Percentiles rank a stretch among this genome's conserved stretches.
phyloP scores from a whole-genome alignment of 1,284 basidiomycete genomes.

The Cryptococcus jaspeensis region DNA sequence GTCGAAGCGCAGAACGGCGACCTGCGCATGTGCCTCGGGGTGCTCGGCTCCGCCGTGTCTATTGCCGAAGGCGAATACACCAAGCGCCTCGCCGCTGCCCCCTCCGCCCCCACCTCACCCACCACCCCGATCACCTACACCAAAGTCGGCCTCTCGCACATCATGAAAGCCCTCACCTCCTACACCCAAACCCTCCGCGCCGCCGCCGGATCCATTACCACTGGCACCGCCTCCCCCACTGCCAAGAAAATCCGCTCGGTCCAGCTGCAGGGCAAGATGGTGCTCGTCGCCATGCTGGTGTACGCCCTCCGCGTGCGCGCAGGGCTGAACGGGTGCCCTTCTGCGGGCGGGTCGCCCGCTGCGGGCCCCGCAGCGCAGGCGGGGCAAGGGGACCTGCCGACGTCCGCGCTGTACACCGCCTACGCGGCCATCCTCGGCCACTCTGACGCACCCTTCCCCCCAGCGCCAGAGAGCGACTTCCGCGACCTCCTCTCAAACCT shows the following conservation, averaged over 20 bases:
- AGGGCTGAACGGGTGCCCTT: slow-evolving; percentile 31
- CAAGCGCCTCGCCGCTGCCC: slow-evolving; percentile 26
- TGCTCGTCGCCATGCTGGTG: slow-evolving; percentile 42
- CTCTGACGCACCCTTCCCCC: slow-evolving; percentile 36
- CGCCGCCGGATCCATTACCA: slow-evolving; percentile 32
- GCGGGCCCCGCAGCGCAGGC: slow-evolving; percentile 15
- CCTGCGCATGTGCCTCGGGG: slow-evolving; percentile 47
- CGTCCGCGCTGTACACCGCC: slow-evolving; percentile 39
- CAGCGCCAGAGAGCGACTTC: slow-evolving; percentile 46
- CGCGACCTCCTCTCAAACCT: slow-evolving; percentile 46
- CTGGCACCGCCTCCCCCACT: slow-evolving; percentile 16
- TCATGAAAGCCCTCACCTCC: slow-evolving; percentile 42
- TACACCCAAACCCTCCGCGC: slow-evolving; percentile 41
- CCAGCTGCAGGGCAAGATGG: slow-evolving; percentile 47
- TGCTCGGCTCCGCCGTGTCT: slow-evolving; percentile 39
- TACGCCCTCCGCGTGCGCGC: slow-evolving; percentile 29
- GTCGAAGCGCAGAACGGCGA: slow-evolving; percentile 51
- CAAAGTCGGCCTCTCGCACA: slow-evolving; percentile 40
- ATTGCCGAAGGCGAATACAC: slow-evolving; percentile 46
- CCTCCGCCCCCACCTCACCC: no score
- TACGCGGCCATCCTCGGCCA: slow-evolving; percentile 41
- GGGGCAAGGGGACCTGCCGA: slow-evolving; percentile 17
- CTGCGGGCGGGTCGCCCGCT: slow-evolving; percentile 2
- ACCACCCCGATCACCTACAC: slow-evolving; percentile 16
- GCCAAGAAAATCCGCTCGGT: slow-evolving; percentile 43